Percentiles rank a stretch among this genome's conserved stretches.
phyloP scores from a whole-genome alignment of 768 basidiomycete species.

The Boletus reticuloceps region DNA sequence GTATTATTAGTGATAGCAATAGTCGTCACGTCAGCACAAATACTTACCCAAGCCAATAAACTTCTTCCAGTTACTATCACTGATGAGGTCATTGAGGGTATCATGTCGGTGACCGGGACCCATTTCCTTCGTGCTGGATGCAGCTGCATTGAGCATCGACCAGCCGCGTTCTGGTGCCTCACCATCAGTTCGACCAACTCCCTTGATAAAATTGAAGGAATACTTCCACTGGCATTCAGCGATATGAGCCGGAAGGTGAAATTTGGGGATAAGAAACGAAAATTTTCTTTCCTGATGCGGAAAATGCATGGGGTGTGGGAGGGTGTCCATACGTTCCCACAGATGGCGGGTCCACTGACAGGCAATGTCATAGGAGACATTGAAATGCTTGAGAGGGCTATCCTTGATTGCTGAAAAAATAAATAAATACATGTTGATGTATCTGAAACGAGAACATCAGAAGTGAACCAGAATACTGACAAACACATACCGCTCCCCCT shows the following conservation, averaged over 20 bases:
- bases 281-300: neutral
- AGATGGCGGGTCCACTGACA: too few species aligned
- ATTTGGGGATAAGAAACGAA: slow-evolving; percentile 31
- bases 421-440: too few species aligned
- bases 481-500: too few species aligned
- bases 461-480: too few species aligned
- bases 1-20: too few species aligned
- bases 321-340: too few species aligned
- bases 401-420: too few species aligned
- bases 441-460: too few species aligned
- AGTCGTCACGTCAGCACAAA: too few species aligned
- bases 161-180: slow-evolving; percentile 39
- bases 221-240: slow-evolving; percentile 27
- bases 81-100: slow-evolving; percentile 35
- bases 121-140: slow-evolving; percentile 27
- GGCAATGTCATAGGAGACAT: too few species aligned
- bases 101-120: slow-evolving; percentile 31
- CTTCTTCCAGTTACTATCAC: slow-evolving; percentile 39
- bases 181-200: slow-evolving; percentile 2
- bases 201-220: slow-evolving; percentile 28
- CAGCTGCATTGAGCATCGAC: slow-evolving; percentile 29
- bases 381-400: too few species aligned
- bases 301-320: too few species aligned
- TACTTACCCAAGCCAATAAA: slow-evolving; percentile 23
- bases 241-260: slow-evolving; percentile 37